Conservation (phyloP, 768 basidiomycete genomes). For the Lactarius quietus region DNA sequence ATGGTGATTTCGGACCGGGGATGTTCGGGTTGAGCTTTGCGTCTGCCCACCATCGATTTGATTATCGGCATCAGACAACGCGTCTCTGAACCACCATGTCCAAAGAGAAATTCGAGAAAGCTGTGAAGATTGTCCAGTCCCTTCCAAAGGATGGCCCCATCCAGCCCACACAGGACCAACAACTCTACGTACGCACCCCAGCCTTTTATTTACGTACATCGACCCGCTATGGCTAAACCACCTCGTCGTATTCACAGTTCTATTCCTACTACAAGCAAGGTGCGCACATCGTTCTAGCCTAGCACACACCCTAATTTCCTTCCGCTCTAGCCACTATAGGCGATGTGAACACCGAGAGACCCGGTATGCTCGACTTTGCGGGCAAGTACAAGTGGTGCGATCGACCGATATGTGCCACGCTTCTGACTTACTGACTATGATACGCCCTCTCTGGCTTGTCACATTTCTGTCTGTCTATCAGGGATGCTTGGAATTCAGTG, state of each 20-base stretch:
- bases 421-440: slow-evolving; percentile 3
- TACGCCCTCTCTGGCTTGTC: neutral
- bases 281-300: slow-evolving; percentile 30
- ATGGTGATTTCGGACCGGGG: neutral
- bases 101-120: slow-evolving; percentile 70
- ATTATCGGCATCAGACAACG: neutral
- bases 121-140: slow-evolving; percentile 57
- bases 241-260: slow-evolving; percentile 53
- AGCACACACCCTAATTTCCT: slow-evolving; percentile 23
- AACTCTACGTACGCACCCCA: slow-evolving; percentile 65
- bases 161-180: slow-evolving; percentile 65
- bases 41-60: slow-evolving; percentile 6
- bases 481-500: slow-evolving; percentile 82
- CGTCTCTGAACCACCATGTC: slow-evolving; percentile 46
- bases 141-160: slow-evolving; percentile 82
- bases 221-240: slow-evolving; percentile 5
- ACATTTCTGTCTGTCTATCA: slow-evolving; percentile 32
- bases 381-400: slow-evolving; percentile 89
- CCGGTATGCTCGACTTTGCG: slow-evolving; percentile 79
- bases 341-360: slow-evolving; percentile 58
- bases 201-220: slow-evolving; percentile 15
- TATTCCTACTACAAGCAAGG: slow-evolving; percentile 95
- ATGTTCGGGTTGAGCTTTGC: neutral
- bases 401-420: slow-evolving; percentile 6
- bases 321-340: slow-evolving; percentile 59